These are phyloP conservation scores for Monascus ruber DNA, from an alignment of 2,329 filamentous ascomycete genomes.

Conservation along the genomic window DNA sequence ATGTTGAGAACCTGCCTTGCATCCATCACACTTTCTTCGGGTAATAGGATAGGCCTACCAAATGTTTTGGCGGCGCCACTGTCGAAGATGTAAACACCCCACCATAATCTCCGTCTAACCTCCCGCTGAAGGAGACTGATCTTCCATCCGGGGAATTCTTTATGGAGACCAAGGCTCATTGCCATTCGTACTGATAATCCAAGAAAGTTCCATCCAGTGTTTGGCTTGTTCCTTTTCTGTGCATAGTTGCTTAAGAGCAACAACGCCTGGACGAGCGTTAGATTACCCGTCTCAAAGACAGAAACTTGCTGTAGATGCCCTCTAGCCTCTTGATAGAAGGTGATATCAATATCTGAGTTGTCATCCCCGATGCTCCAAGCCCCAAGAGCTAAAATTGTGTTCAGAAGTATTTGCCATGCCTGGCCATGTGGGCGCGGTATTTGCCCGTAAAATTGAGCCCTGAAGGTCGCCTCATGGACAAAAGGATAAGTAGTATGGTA, in stretches of 20 bases:
- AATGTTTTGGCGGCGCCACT: constrained; percentile 42
- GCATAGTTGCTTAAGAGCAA: constrained; percentile 39
- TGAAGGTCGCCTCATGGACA: constrained; percentile 37
- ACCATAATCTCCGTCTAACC: constrained; percentile 31
- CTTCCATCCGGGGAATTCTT: constrained; percentile 38
- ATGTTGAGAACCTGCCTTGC: constrained; percentile 35
- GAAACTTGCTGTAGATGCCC: constrained; percentile 34
- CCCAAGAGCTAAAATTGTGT: constrained; percentile 36
- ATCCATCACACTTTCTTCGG: constrained; percentile 34
- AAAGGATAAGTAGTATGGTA: constrained; percentile 39
- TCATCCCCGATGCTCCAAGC: constrained; percentile 33
- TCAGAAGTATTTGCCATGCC: constrained; percentile 36
- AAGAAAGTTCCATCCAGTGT: constrained; percentile 39
- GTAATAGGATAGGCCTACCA: constrained; percentile 37
- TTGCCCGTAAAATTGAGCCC: constrained; percentile 35
- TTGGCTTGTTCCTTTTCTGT: constrained; percentile 41
- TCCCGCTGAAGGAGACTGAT: constrained; percentile 33
- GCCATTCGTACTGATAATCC: constrained; percentile 40
- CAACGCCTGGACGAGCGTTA: constrained; percentile 39
- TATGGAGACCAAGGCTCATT: constrained; percentile 40
- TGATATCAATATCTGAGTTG: constrained; percentile 33
- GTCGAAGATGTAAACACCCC: constrained; percentile 36
- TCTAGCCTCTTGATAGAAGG: constrained; percentile 37
- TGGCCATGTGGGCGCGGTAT: constrained; percentile 31
- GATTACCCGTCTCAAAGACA: constrained; percentile 38